phyloP scores from a whole-genome alignment of 106 monocot species.

The Allium fistulosum region DNA sequence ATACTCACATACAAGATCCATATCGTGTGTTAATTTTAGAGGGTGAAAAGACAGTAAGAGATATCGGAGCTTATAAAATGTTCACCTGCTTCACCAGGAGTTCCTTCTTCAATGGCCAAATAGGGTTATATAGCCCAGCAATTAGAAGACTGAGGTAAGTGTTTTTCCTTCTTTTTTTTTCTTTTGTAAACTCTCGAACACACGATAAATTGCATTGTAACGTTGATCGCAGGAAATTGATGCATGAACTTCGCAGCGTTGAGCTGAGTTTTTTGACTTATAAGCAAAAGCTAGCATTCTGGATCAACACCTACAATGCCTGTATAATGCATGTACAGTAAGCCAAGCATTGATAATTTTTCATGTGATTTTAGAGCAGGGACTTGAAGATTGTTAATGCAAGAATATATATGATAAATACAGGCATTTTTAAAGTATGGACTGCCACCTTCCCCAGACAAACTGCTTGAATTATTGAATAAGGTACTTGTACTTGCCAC shows the following conservation, averaged over 20 bases:
- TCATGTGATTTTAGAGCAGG: neutral
- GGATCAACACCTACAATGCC: constrained; percentile 91
- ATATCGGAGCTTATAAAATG: constrained; percentile 37
- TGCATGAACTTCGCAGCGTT: constrained; percentile 41
- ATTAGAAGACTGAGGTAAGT: constrained; percentile 60
- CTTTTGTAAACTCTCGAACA: neutral
- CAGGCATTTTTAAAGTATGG: constrained; percentile 78
- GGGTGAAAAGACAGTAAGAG: constrained; percentile 19
- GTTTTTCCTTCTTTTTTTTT: neutral
- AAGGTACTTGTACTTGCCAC: constrained; percentile 37
- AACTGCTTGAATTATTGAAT: constrained; percentile 55
- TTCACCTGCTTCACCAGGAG: constrained; percentile 44
- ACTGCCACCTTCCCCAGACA: constrained; percentile 48
- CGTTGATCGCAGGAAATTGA: constrained; percentile 37
- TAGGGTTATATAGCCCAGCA: constrained; percentile 32
- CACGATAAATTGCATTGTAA: neutral
- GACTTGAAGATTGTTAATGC: constrained; percentile 1
- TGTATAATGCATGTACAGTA: constrained; percentile 88
- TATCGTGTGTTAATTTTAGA: constrained; percentile 21
- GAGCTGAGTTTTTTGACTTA: constrained; percentile 49
- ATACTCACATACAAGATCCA: constrained; percentile 16
- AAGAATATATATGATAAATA: neutral
- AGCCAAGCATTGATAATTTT: neutral
- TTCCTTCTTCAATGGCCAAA: constrained; percentile 44
- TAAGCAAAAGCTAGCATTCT: constrained; percentile 93